Base-by-base conservation (phyloP, 116 monocot species). In the Trichopus zeylanicus region DNA sequence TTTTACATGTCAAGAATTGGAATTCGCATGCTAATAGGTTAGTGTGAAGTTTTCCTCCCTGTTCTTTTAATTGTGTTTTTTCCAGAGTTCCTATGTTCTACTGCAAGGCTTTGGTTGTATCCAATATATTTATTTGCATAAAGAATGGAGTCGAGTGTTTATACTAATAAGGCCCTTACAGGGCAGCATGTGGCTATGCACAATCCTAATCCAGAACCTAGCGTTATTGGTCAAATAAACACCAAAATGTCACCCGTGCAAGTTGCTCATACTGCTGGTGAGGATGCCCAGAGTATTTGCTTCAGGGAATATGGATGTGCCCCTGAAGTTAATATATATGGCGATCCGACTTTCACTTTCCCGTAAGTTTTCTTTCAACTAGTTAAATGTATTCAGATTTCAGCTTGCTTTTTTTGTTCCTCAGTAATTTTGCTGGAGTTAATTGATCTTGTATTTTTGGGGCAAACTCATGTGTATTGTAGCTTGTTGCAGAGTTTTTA, bases 1-100 rank as follows among this genome's bases (percentile, higher is more conserved):
- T 99, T 99, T 72, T 99, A 92, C 76, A 65, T 99, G 88, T 83
- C 99, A 31, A 85, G 99, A 63, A 92, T 99, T 60, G 99, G 99
- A 37, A 92, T 99, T 16, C 85, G 99, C 7, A 92, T 99, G 99
- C 88, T 99, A 16, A 99, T 99, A 66, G 99, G 99, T 83, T 21
- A 60, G 78, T 66, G 49, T 48, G 2, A 7, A 34, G 57, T 31
- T 58, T 31, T 1, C n/a, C 32, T 59, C 16, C 20, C 20, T 19
- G 39, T 59, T 21, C 28, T 22, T n/a, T 51, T 53, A 3, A 59
- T 20, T 25, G 20, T 57, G 16, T 49, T 57, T 66, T 6, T 53
- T 56, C n/a, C n/a, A n/a, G n/a, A n/a, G n/a, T n/a, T n/a, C n/a
- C n/a, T n/a, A n/a, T n/a, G n/a, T n/a, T n/a, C n/a, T n/a, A n/a